Conservation (phyloP, 495 filamentous ascomycete species). For the Talaromyces adpressus region DNA sequence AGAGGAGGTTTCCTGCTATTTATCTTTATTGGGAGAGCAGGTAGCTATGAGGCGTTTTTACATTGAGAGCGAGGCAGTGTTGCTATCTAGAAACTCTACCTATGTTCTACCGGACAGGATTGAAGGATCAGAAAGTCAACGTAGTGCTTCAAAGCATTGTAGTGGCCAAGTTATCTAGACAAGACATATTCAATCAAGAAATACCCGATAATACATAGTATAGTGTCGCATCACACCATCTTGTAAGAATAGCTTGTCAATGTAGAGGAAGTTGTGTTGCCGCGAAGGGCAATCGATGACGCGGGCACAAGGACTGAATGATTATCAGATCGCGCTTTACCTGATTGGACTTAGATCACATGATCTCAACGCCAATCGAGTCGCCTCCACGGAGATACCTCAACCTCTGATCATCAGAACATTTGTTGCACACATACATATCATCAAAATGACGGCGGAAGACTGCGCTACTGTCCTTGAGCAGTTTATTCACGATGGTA, state of each 20-base stretch:
- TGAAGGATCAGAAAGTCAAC: neutral
- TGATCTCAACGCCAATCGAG: neutral
- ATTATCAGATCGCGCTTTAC: neutral
- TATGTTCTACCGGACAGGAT: neutral
- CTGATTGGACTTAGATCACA: neutral
- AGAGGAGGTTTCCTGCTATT: neutral
- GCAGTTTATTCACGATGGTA: slow-evolving; percentile 80
- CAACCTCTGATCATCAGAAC: neutral
- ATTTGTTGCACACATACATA: neutral
- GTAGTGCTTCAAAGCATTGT: neutral
- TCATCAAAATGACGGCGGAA: slow-evolving; percentile 29
- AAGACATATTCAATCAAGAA: neutral
- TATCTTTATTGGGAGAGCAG: neutral
- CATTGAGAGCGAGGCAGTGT: neutral
- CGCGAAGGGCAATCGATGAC: neutral
- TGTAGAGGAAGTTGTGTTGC: neutral
- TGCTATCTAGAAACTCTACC: neutral
- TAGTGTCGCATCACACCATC: neutral
- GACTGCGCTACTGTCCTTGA: slow-evolving; percentile 89
- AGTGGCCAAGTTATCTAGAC: neutral
- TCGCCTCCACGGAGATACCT: neutral
- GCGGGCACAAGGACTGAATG: neutral
- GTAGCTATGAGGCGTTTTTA: neutral
- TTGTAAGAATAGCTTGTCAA: neutral
- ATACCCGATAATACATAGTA: too few relatives aligned